Evolutionary conservation across 179 eudicot species (phyloP), one percentile per base, ranked within the genome.

Genomic region (Dionaea muscipula): DNA sequence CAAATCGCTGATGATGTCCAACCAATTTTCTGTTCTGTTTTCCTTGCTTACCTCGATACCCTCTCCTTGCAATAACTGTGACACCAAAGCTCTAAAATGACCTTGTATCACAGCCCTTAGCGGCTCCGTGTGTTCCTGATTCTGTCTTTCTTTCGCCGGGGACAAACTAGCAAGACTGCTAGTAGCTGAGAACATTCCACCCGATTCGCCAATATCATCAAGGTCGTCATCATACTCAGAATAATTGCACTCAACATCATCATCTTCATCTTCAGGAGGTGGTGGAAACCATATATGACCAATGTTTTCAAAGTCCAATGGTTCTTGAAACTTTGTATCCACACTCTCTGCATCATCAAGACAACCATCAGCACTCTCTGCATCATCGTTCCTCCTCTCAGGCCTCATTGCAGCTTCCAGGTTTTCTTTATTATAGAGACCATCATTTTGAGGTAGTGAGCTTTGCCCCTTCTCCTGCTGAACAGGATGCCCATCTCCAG

Each of bases 11-110:
- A 88, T 69, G 63, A 88, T 69, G 36, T 79, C 89, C 62, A 88
- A 74, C 99, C 99, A 93, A 55, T 78, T 72, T 26, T 77, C 81
- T 59, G 38, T 23, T 45, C 62, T 70, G 40, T 59, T 61, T 38
- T 85, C 87, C 57, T 74, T 75, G 52, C 60, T 72, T 41, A 65
- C 28, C 35, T 50, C 63, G 55, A 86, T 65, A 57, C 87, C 93
- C 68, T 82, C 93, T 45, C 81, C 91, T 61, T 81, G 86, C 70
- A 93, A 65, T 38, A 93, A 73, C 65, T 93, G 96, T 16, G 82
- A 88, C 15, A 93, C 95, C 69, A 93, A 96, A 62, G 96, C 96
- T 72, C 93, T 79, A 64, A 88, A 93, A 80, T 93, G 96, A 41
- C 94, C 85, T 35, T 82, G 82, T 25, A 93, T 71, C 43, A 67